Evolutionary conservation across 129 eudicot genomes (phyloP).

Genomic region (Glebionis coronaria): DNA sequence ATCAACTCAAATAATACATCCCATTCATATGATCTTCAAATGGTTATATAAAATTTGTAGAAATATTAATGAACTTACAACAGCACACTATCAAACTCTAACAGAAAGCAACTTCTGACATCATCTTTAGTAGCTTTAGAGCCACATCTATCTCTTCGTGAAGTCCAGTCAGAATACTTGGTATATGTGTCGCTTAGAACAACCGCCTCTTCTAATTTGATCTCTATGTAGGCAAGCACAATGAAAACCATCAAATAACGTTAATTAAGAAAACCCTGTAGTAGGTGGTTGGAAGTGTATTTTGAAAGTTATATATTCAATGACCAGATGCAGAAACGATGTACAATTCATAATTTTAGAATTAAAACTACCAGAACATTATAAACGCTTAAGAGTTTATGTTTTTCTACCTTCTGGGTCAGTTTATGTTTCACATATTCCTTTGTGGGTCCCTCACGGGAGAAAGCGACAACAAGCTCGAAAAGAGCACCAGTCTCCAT

Average conservation of each 20-base stretch:
- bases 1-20: conserved; percentile 16
- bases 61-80: conserved; percentile 49
- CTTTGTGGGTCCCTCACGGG: conserved; percentile 83
- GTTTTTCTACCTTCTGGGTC: conserved; percentile 51
- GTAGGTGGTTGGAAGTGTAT: background rate
- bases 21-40: background rate
- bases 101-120: conserved; percentile 91
- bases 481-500: conserved; percentile 68
- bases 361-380: background rate
- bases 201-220: conserved; percentile 94
- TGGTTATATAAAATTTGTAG: background rate
- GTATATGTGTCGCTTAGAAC: conserved; percentile 85
- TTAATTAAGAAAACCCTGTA: background rate
- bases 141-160: conserved; percentile 92
- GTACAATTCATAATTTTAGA: background rate
- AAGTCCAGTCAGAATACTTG: conserved; percentile 88
- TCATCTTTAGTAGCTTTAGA: conserved; percentile 96
- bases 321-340: background rate
- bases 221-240: conserved; percentile 53
- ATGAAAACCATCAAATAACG: background rate
- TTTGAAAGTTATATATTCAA: background rate
- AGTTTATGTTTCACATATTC: conserved; percentile 94
- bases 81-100: conserved; percentile 91
- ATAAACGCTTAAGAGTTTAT: background rate
- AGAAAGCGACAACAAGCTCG: conserved; percentile 63